Base-by-base conservation (phyloP, 1,139 yeast genomes). In the Geotrichum cucujoidarum region DNA sequence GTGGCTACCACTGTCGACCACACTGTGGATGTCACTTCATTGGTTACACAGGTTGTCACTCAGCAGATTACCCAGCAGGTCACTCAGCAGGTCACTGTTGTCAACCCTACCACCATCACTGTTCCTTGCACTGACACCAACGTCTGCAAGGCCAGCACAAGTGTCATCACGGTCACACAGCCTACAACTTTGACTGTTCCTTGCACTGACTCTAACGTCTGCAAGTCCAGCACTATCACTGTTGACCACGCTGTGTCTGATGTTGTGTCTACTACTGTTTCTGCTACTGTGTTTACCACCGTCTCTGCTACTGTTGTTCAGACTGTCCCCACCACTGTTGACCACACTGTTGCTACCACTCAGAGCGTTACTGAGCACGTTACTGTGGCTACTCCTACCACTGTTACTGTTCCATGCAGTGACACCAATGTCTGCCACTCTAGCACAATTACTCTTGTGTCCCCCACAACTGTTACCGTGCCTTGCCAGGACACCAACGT, bases 131-230 rank as follows among this genome's bases (percentile, higher is more conserved):
- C 39, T 4, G 30, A 21, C 16, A n/a, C 45, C 7, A 22, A 8
- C 4, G 13, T 21, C 14, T 30, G 33, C 33, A 4, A 5, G 13
- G 20, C 17, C 5, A 30, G 33, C 33, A 20, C 37, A 7, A 21
- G 27, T 10, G 8, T 24, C 35, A 6, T 5, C 35, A 33, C 49
- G 29, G n/a, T 41, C 13, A 21, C 41, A 8, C n/a, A 25, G 14
- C 37, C 50, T 32, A 47, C 47, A 16, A 42, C 46, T 20, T 22
- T 35, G 11, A 43, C 47, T n/a, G 32, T 43, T 21, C 36, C 47
- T 36, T 43, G 47, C 40, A 30, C 47, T 27, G 38, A 43, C 14
- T n/a, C 37, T 17, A 36, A 43, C 24, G 20, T 43, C 17, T 43
- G 47, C 31, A 14, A 43, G 34, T n/a, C 16, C 4, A 36, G 37